These are phyloP conservation scores for Acorus calamus DNA, from an alignment of 106 monocot species.

Conservation along the genomic window DNA sequence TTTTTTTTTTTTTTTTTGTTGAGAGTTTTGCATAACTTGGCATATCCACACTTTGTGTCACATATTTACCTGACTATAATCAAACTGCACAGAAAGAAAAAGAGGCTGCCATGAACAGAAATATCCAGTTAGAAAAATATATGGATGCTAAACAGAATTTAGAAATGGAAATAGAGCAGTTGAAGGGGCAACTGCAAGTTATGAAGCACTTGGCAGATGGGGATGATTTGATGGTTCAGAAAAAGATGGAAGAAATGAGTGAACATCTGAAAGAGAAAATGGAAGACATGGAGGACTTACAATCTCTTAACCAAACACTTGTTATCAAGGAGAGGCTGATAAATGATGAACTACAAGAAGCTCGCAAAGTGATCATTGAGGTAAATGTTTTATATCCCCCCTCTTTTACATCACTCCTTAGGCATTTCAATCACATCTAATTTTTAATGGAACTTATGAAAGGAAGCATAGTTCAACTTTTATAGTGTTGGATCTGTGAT, in stretches of 20 bases:
- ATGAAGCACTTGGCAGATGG: slow-evolving; percentile 62
- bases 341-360: slow-evolving; percentile 71
- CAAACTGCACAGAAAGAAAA: slow-evolving; percentile 51
- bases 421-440: neutral
- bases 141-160: slow-evolving; percentile 61
- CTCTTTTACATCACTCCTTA: neutral
- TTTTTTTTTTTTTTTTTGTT: too few relatives aligned
- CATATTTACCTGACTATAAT: neutral
- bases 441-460: neutral
- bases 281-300: slow-evolving; percentile 27
- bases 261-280: slow-evolving; percentile 42
- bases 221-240: slow-evolving; percentile 39
- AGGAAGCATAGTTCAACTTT: too few relatives aligned
- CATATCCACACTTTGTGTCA: too few relatives aligned
- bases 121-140: slow-evolving; percentile 56
- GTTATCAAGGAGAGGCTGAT: slow-evolving; percentile 53
- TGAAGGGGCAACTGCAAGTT: slow-evolving; percentile 66
- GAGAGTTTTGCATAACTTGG: too few relatives aligned
- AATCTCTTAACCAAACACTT: slow-evolving; percentile 25
- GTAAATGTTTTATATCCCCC: slow-evolving; percentile 11
- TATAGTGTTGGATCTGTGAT: too few relatives aligned
- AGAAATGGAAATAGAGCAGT: slow-evolving; percentile 66
- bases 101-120: slow-evolving; percentile 46
- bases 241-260: slow-evolving; percentile 36
- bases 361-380: slow-evolving; percentile 52